These are phyloP conservation scores for Ormosia semicastrata DNA, from an alignment of 306 rosid genomes.

Conservation along the genomic window DNA sequence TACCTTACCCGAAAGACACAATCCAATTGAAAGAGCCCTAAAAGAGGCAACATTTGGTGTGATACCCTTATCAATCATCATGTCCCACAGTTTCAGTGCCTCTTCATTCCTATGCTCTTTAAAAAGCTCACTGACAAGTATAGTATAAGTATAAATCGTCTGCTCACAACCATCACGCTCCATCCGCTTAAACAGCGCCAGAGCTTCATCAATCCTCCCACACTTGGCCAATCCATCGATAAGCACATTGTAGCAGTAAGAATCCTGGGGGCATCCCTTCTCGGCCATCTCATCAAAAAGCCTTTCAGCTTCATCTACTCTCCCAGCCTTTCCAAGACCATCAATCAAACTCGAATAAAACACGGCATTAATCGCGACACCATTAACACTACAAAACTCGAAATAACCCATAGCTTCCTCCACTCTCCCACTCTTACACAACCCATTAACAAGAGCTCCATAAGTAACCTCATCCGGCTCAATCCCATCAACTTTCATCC, in stretches of 20 bases:
- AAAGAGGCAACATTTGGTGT: constrained; percentile 81
- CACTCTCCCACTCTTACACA: constrained; percentile 76
- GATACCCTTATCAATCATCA: constrained; percentile 81
- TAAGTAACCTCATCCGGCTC: constrained; percentile 82
- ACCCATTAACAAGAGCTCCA: constrained; percentile 75
- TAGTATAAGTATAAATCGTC: constrained; percentile 76
- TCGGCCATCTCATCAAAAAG: constrained; percentile 68
- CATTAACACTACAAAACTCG: constrained; percentile 45
- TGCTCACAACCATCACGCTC: constrained; percentile 83
- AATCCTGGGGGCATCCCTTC: constrained; percentile 69
- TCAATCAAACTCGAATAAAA: constrained; percentile 79
- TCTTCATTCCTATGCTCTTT: constrained; percentile 75
- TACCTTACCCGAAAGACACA: constrained; percentile 83
- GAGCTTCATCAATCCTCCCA: constrained; percentile 68
- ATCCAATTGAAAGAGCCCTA: constrained; percentile 77
- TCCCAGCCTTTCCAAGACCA: constrained; percentile 88
- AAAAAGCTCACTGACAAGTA: constrained; percentile 67
- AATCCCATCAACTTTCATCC: constrained; percentile 63
- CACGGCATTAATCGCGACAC: constrained; percentile 61
- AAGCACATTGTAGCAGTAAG: constrained; percentile 71
- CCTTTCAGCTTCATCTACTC: constrained; percentile 71
- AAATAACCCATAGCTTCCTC: constrained; percentile 76
- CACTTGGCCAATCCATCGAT: constrained; percentile 69
- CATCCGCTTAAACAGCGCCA: constrained; percentile 58
- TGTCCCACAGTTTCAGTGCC: constrained; percentile 75